These are phyloP conservation scores for Artemisia argyi DNA, from an alignment of 129 eudicot species.

Conservation along the genomic window DNA sequence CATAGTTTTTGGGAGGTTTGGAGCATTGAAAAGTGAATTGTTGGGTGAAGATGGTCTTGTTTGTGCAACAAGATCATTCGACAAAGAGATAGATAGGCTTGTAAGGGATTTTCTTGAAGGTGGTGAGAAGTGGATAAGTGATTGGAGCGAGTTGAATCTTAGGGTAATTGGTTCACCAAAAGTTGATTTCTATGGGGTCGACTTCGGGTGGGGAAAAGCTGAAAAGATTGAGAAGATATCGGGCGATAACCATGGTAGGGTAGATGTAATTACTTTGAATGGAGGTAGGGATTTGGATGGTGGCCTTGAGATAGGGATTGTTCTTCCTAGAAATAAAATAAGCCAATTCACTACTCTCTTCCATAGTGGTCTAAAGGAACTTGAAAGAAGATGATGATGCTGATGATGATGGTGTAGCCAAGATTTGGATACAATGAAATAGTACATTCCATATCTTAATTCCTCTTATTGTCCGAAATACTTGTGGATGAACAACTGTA, in stretches of 20 bases:
- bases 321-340: slow-evolving; percentile 31
- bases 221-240: slow-evolving; percentile 45
- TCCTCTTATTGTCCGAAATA: too few relatives aligned
- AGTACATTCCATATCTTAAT: too few relatives aligned
- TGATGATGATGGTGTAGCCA: too few relatives aligned
- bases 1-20: slow-evolving; percentile 46
- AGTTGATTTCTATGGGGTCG: slow-evolving; percentile 45
- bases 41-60: slow-evolving; percentile 40
- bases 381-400: neutral
- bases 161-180: slow-evolving; percentile 55
- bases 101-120: slow-evolving; percentile 41
- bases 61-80: slow-evolving; percentile 39
- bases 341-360: slow-evolving; percentile 31
- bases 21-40: slow-evolving; percentile 19
- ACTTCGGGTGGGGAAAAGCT: slow-evolving; percentile 53
- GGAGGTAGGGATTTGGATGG: slow-evolving; percentile 43
- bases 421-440: too few relatives aligned
- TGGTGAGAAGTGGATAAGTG: slow-evolving; percentile 40
- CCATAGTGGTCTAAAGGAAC: slow-evolving; percentile 27
- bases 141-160: slow-evolving; percentile 38
- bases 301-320: slow-evolving; percentile 54
- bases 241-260: slow-evolving; percentile 20
- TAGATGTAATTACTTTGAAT: slow-evolving; percentile 26
- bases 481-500: too few relatives aligned
- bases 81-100: slow-evolving; percentile 38